Base-by-base conservation (phyloP, 345 rosid species). In the Mallotus nudiflorus region DNA sequence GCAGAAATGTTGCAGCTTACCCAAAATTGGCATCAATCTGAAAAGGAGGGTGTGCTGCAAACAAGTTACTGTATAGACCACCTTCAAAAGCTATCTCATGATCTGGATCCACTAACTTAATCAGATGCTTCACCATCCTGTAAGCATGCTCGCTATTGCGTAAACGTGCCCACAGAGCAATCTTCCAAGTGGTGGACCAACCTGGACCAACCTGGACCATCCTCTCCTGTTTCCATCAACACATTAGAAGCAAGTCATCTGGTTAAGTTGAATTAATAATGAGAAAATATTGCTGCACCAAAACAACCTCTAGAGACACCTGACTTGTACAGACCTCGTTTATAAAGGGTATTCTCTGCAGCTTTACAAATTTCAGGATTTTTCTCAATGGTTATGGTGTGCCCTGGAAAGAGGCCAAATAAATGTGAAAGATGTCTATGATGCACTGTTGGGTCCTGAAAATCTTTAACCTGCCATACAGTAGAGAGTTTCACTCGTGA, bases 161-260 rank as follows among this genome's bases (percentile, higher is more conserved):
- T 52, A 95, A 91, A 51, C 81, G 91, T 22, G 97, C 96, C 99
- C 98, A 95, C 48, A 90, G 70, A 22, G 96, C 89, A 29, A 80
- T 85, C 82, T 95, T 95, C 99, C 99, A 92, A 0, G 85, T 69
- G 57, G 89, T 92, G 50, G 97, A 95, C 99, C 97, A 95, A 52
- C 97, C 97, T 42, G 97, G 97, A n/a, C n/a, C n/a, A n/a, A n/a
- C n/a, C n/a, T n/a, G n/a, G n/a, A 54, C 96, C 98, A 45, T 88
- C 89, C 75, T 87, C 97, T 70, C 99, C 99, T 95, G 87, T 73
- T 64, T 18, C 1, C n/a, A 15, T 18, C 6, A 44, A 25, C 45
- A 44, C 18, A 24, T 25, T 10, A 46, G 64, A 49, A 39, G 28
- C 44, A 72, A 25, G 27, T 25, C 5, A 14, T 9, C 54, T 53